Conservation (phyloP, 2,329 filamentous ascomycete species). For the Hypoxylon rubiginosum region DNA sequence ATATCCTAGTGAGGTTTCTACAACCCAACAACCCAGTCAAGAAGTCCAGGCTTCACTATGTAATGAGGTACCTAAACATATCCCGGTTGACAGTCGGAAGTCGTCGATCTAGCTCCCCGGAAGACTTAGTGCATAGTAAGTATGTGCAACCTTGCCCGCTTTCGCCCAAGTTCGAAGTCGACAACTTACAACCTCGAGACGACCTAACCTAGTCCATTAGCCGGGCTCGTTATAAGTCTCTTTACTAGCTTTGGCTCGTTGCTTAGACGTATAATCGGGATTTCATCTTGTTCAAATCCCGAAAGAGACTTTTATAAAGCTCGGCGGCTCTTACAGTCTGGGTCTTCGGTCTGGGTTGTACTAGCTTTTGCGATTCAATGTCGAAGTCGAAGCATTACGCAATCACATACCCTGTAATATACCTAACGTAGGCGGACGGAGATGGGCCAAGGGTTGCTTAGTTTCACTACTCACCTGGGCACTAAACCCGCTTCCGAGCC, state of each 20-base stretch:
- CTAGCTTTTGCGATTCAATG: conserved; percentile 12
- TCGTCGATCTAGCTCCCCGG: conserved; percentile 37
- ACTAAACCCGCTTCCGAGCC: conserved; percentile 29
- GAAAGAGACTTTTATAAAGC: conserved; percentile 1
- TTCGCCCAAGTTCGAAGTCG: conserved; percentile 15
- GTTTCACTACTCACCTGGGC: conserved; percentile 5
- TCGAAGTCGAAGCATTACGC: conserved; percentile 21
- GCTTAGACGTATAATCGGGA: conserved; percentile 1
- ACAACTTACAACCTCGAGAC: conserved; percentile 25
- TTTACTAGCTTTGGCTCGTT: not conserved
- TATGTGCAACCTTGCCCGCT: conserved; percentile 29
- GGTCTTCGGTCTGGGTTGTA: too few relatives aligned
- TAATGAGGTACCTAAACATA: conserved; percentile 19
- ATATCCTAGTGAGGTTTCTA: conserved; percentile 27
- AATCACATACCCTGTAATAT: not conserved
- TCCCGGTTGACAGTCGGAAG: conserved; percentile 34
- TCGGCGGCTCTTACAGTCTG: conserved; percentile 7
- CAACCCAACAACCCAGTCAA: conserved; percentile 31
- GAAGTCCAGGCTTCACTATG: conserved; percentile 14
- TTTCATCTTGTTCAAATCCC: conserved; percentile 8
- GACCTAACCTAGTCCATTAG: conserved; percentile 29
- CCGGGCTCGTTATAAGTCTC: conserved; percentile 27
- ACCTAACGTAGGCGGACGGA: conserved; percentile 9
- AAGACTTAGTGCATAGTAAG: conserved; percentile 34
- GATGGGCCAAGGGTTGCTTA: conserved; percentile 11